A percentile compares a stretch with the other conserved stretches of the same genome.
phyloP scores from a whole-genome alignment of 768 basidiomycete genomes.

The Lentinula lateritia region DNA sequence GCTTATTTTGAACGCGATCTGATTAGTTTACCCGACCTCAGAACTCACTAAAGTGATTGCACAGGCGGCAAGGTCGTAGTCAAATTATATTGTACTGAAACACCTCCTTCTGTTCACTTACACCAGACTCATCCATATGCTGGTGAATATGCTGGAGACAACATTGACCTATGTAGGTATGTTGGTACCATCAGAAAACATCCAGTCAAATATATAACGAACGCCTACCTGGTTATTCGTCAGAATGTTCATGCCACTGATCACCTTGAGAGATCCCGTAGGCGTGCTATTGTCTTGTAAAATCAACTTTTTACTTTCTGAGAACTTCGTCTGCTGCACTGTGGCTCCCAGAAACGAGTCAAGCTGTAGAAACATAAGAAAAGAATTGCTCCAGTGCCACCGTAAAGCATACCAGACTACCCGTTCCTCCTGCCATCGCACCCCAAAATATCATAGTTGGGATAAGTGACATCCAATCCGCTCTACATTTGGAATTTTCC shows the following conservation, averaged over 20 bases:
- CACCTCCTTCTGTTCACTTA: background rate
- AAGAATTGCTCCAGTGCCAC: background rate
- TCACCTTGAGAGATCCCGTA: constrained; percentile 30
- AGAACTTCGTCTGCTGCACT: constrained; percentile 76
- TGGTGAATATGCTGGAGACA: constrained; percentile 31
- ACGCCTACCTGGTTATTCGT: constrained; percentile 76
- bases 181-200: background rate
- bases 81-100: constrained; percentile 4
- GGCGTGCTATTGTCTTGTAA: constrained; percentile 46
- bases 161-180: constrained; percentile 30
- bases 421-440: constrained; percentile 61
- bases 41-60: constrained; percentile 74
- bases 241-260: constrained; percentile 65
- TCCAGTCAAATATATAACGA: constrained; percentile 9
- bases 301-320: constrained; percentile 51
- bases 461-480: constrained; percentile 30
- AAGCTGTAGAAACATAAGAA: constrained; percentile 37
- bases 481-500: constrained; percentile 57
- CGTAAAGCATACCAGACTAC: constrained; percentile 60
- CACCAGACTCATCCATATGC: constrained; percentile 1
- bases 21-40: constrained; percentile 19
- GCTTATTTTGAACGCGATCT: background rate
- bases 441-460: constrained; percentile 54
- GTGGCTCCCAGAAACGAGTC: constrained; percentile 89
- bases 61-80: constrained; percentile 58